Conservation (phyloP, 2,329 filamentous ascomycete genomes). For the Dothideomycetidae sp. region DNA sequence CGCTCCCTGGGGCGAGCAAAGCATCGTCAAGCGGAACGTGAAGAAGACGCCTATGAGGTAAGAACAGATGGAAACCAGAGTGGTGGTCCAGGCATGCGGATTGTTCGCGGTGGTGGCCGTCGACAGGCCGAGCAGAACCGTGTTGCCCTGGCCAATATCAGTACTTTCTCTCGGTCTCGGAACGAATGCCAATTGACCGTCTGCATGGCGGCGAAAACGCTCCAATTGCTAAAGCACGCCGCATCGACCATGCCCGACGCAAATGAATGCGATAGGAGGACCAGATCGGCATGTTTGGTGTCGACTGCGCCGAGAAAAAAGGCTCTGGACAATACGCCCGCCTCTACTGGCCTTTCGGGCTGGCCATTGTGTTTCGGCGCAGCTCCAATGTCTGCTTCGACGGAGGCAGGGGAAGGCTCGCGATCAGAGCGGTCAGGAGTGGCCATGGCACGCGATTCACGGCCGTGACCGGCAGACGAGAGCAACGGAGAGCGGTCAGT, state of each 20-base stretch:
- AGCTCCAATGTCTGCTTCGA: neutral
- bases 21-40: slow-evolving; percentile 27
- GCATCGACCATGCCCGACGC: slow-evolving; percentile 35
- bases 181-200: too few relatives aligned
- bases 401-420: too few relatives aligned
- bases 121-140: slow-evolving; percentile 48
- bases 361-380: neutral
- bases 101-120: slow-evolving; percentile 38
- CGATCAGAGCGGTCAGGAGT: too few relatives aligned
- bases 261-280: slow-evolving; percentile 29
- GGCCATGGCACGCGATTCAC: too few relatives aligned
- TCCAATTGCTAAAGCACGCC: slow-evolving; percentile 34
- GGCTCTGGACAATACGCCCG: neutral
- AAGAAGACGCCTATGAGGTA: slow-evolving; percentile 41
- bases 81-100: slow-evolving; percentile 40
- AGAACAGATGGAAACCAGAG: slow-evolving; percentile 38
- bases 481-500: too few relatives aligned
- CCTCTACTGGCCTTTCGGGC: neutral
- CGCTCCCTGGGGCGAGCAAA: slow-evolving; percentile 24
- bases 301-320: slow-evolving; percentile 18
- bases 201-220: slow-evolving; percentile 39
- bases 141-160: slow-evolving; percentile 40
- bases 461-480: too few relatives aligned
- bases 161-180: slow-evolving; percentile 1
- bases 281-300: slow-evolving; percentile 20